Evolutionary conservation across 225 moss, liverwort and hornwort genomes (phyloP).

Genomic region (Neckera pumila): DNA sequence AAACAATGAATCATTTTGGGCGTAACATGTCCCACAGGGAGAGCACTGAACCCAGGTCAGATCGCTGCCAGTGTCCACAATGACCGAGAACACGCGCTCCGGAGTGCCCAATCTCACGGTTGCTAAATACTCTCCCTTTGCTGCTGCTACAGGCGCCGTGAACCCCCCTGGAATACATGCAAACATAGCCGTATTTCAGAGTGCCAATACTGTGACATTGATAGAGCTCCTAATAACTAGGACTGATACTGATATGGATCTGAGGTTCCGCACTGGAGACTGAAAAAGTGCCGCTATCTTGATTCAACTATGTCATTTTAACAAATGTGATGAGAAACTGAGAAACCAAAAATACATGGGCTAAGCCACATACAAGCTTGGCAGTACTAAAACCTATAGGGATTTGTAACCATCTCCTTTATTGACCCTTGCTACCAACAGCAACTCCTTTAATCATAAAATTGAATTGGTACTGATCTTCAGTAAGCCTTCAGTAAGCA

Average conservation of each 20-base stretch:
- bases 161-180: constrained; percentile 11
- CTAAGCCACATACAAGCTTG: neutral
- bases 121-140: constrained; percentile 40
- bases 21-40: constrained; percentile 36
- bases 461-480: neutral
- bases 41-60: constrained; percentile 59
- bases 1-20: constrained; percentile 36
- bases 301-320: neutral
- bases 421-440: neutral
- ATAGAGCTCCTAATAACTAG: neutral
- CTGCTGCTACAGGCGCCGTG: constrained; percentile 42
- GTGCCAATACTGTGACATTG: neutral
- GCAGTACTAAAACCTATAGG: neutral
- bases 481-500: neutral
- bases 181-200: neutral
- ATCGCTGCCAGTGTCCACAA: constrained; percentile 61
- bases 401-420: neutral
- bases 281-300: neutral
- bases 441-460: neutral
- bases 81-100: constrained; percentile 35
- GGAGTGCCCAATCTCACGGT: constrained; percentile 51
- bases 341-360: neutral
- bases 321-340: neutral
- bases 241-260: neutral
- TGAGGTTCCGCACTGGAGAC: neutral